Conservation (phyloP, 108 stramenopile genomes). For the Aurantiochytrium sp. region DNA sequence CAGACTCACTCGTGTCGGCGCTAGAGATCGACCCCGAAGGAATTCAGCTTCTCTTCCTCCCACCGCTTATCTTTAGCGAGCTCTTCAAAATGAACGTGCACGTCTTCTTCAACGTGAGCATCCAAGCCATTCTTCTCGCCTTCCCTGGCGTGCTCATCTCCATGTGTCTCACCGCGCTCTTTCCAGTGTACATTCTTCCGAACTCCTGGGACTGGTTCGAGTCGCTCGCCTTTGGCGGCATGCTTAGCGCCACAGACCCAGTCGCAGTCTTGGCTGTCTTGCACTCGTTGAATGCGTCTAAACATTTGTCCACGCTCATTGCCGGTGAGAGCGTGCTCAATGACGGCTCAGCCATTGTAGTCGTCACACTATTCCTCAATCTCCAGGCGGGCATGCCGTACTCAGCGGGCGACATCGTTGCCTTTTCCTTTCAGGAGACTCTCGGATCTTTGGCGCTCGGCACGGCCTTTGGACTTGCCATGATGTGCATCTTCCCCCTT, state of each 20-base stretch:
- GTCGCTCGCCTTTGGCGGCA: slow-evolving; percentile 49
- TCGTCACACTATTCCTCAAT: slow-evolving; percentile 42
- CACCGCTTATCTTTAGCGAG: slow-evolving; percentile 9
- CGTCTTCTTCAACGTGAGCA: neutral
- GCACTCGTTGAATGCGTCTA: slow-evolving; percentile 44
- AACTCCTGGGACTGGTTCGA: slow-evolving; percentile 39
- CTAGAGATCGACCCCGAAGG: neutral
- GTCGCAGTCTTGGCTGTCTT: slow-evolving; percentile 49
- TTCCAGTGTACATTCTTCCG: slow-evolving; percentile 33
- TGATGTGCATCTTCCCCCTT: neutral
- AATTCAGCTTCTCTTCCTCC: neutral
- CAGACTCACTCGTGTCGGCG: neutral
- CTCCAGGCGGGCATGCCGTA: neutral
- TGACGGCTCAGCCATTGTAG: slow-evolving; percentile 50
- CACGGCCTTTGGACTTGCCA: neutral
- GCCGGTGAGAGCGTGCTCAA: slow-evolving; percentile 56
- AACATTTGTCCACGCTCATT: slow-evolving; percentile 41
- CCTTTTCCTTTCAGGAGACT: slow-evolving; percentile 24
- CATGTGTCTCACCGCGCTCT: slow-evolving; percentile 23
- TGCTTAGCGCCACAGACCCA: slow-evolving; percentile 59
- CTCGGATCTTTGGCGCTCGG: slow-evolving; percentile 29
- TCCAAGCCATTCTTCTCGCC: slow-evolving; percentile 36
- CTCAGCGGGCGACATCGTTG: slow-evolving; percentile 9
- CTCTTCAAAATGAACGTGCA: slow-evolving; percentile 21
- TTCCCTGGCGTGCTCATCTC: slow-evolving; percentile 37